These are phyloP conservation scores for Spiraea crenata DNA, from an alignment of 331 rosid genomes.

Conservation along the genomic window DNA sequence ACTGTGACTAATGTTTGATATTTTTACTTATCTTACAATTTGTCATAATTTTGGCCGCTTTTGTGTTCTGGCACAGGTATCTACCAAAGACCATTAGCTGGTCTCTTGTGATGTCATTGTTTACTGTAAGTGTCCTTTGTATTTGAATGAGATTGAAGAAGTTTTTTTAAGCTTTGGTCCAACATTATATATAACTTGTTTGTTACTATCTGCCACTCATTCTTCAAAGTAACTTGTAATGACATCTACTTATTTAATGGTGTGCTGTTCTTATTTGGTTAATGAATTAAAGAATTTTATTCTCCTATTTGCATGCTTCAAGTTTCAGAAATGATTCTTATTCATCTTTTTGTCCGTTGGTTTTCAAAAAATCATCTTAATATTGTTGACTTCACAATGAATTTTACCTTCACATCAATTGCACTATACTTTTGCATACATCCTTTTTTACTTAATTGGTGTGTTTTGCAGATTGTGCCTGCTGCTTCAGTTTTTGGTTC, in stretches of 20 bases:
- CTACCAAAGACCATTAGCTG: constrained; percentile 66
- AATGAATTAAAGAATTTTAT: not conserved
- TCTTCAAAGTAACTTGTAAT: not conserved
- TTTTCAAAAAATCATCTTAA: not conserved
- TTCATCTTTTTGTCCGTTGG: not conserved
- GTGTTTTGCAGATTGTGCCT: constrained; percentile 63
- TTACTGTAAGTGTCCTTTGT: constrained; percentile 52
- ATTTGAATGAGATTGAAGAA: not conserved
- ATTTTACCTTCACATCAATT: not conserved
- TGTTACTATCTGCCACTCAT: not conserved
- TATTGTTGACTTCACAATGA: too few species aligned
- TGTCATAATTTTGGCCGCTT: constrained; percentile 17
- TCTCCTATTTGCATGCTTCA: not conserved
- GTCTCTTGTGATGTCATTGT: constrained; percentile 86
- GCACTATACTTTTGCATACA: not conserved
- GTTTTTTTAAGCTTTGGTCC: not conserved
- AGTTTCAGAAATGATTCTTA: not conserved
- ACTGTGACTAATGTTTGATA: constrained; percentile 1
- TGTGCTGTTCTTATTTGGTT: not conserved
- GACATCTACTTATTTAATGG: not conserved
- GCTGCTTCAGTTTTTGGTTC: constrained; percentile 82
- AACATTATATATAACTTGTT: not conserved
- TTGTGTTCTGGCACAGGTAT: constrained; percentile 47
- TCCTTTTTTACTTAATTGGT: not conserved
- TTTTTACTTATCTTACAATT: not conserved